Conservation (phyloP, 1,139 yeast genomes). For the Magnusiomyces paraingens region DNA sequence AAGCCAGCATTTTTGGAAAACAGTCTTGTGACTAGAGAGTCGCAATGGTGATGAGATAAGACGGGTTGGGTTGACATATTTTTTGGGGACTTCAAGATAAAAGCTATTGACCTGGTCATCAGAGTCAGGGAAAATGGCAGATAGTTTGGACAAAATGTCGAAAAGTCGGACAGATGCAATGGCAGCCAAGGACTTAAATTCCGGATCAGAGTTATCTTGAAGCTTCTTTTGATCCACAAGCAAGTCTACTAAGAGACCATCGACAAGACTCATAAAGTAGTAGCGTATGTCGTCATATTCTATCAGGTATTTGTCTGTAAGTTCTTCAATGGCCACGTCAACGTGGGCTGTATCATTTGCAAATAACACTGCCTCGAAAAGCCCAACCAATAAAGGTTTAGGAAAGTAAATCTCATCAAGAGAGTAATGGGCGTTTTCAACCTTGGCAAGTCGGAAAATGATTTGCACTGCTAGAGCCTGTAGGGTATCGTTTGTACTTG, state of each 20-base stretch:
- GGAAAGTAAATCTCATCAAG: slow-evolving; percentile 59
- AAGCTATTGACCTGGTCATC: slow-evolving; percentile 28
- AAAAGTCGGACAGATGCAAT: slow-evolving; percentile 14
- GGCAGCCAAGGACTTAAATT: slow-evolving; percentile 10
- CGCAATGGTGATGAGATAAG: slow-evolving; percentile 41
- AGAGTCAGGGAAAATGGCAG: slow-evolving; percentile 23
- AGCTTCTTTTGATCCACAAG: slow-evolving; percentile 6
- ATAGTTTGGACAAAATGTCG: slow-evolving; percentile 14
- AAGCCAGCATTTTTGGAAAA: slow-evolving; percentile 67
- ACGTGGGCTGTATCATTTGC: slow-evolving; percentile 27
- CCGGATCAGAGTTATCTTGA: slow-evolving; percentile 4
- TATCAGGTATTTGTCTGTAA: slow-evolving; percentile 47
- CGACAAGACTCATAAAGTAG: slow-evolving; percentile 19
- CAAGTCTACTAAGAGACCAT: slow-evolving; percentile 12
- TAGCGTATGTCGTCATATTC: slow-evolving; percentile 36
- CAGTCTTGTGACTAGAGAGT: slow-evolving; percentile 50
- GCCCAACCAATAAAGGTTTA: slow-evolving; percentile 43
- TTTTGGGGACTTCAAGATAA: slow-evolving; percentile 36
- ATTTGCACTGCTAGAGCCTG: slow-evolving; percentile 61
- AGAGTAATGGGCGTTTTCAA: slow-evolving; percentile 52
- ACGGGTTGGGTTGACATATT: slow-evolving; percentile 47
- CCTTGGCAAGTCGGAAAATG: slow-evolving; percentile 51
- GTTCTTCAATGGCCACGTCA: slow-evolving; percentile 47
- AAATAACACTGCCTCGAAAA: slow-evolving; percentile 50
- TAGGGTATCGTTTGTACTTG: slow-evolving; percentile 38